Percentiles rank a stretch among this genome's conserved stretches.
These are phyloP conservation scores for Scedosporium dehoogii DNA, from an alignment of 2,329 filamentous ascomycete species.

Conservation along the genomic window DNA sequence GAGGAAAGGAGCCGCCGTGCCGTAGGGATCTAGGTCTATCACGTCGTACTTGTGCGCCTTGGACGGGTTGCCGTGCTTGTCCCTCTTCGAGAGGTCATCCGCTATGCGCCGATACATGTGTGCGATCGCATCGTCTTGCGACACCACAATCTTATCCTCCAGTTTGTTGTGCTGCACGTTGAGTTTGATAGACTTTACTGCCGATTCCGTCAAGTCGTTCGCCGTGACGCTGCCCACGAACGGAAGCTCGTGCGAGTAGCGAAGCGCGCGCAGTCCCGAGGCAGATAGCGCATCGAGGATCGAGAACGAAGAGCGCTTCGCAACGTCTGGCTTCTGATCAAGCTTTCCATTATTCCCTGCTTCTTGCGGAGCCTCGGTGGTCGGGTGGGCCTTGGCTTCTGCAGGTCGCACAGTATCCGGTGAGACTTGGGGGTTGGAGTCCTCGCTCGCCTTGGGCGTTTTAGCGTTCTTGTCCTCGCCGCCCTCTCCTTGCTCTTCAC, in stretches of 20 bases:
- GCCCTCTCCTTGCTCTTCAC: constrained; percentile 35
- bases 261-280: constrained; percentile 79
- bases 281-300: constrained; percentile 93
- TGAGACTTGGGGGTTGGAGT: not conserved
- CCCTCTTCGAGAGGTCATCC: constrained; percentile 33
- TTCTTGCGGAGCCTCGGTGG: not conserved
- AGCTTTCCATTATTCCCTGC: not conserved
- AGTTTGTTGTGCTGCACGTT: constrained; percentile 81
- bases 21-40: constrained; percentile 94
- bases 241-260: constrained; percentile 86
- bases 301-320: constrained; percentile 47
- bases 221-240: constrained; percentile 74
- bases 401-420: constrained; percentile 5
- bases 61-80: constrained; percentile 26
- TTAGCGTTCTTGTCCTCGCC: constrained; percentile 30
- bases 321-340: constrained; percentile 6
- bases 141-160: constrained; percentile 58
- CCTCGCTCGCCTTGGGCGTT: constrained; percentile 14
- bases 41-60: constrained; percentile 65
- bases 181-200: constrained; percentile 68
- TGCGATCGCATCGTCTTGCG: constrained; percentile 71
- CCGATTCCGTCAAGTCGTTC: constrained; percentile 75
- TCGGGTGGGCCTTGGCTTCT: constrained; percentile 5
- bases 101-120: constrained; percentile 78
- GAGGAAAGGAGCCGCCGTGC: constrained; percentile 84